Conservation (phyloP, 1,139 yeast genomes). For the Sugiyamaella neomexicana region DNA sequence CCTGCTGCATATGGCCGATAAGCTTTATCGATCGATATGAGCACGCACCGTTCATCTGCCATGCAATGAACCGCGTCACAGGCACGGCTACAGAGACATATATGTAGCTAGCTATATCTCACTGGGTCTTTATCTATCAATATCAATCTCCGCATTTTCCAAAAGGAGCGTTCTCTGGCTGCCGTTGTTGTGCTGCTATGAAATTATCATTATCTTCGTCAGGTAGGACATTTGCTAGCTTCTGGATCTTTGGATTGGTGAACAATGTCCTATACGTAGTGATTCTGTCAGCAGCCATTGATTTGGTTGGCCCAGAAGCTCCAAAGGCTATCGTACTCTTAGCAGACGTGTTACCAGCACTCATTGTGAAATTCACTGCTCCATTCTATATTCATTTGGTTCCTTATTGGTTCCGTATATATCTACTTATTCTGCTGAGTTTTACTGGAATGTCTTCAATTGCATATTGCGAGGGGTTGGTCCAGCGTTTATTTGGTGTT, state of each 20-base stretch:
- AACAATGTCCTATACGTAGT: conserved; percentile 91
- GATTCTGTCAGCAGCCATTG: conserved; percentile 87
- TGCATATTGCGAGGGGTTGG: conserved; percentile 46
- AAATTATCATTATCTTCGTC: conserved; percentile 9
- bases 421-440: conserved; percentile 58
- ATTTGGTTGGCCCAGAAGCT: conserved; percentile 75
- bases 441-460: conserved; percentile 74
- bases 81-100: no score
- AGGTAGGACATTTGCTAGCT: conserved; percentile 36
- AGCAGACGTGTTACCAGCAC: conserved; percentile 86
- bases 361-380: conserved; percentile 64
- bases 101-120: no score
- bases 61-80: no score
- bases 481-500: conserved; percentile 63
- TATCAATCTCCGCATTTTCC: no score
- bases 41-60: no score
- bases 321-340: conserved; percentile 86
- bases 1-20: no score
- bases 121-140: no score
- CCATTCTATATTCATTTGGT: conserved; percentile 76
- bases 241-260: conserved; percentile 81
- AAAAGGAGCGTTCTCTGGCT: background rate
- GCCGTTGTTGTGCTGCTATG: background rate
- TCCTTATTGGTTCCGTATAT: conserved; percentile 58
- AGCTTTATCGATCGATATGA: no score